Conservation (phyloP, 495 filamentous ascomycete genomes). For the Daldinia concentrica region DNA sequence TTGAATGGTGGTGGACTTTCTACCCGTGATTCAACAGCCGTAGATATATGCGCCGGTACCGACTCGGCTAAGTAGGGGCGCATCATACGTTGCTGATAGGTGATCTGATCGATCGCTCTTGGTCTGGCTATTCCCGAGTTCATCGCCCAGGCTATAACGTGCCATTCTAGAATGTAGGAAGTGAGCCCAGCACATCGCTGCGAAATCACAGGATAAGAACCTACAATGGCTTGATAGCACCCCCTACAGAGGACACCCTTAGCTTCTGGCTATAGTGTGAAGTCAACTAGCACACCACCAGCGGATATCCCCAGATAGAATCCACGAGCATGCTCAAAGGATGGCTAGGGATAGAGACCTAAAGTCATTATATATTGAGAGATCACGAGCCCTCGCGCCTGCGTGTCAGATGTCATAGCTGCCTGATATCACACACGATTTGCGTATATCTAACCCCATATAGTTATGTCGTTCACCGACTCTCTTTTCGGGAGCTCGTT, state of each 20-base stretch:
- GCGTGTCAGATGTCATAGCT: background rate
- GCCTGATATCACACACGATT: background rate
- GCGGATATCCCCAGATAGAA: constrained; percentile 38
- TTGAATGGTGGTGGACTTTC: background rate
- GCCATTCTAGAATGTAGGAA: background rate
- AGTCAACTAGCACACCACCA: constrained; percentile 17
- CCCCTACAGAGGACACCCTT: constrained; percentile 6
- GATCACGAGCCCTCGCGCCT: constrained; percentile 3
- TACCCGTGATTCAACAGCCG: constrained; percentile 12
- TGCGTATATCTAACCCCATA: background rate
- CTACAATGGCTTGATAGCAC: background rate
- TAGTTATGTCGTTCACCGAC: constrained; percentile 31
- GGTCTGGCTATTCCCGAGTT: background rate
- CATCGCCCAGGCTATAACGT: background rate
- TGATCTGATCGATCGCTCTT: background rate
- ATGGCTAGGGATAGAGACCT: background rate
- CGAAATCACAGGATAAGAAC: background rate
- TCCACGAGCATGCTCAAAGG: background rate
- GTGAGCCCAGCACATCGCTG: background rate
- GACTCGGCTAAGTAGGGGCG: constrained; percentile 18
- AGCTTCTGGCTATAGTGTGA: background rate
- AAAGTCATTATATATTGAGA: constrained; percentile 14
- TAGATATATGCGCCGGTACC: constrained; percentile 18
- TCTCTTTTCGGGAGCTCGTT: constrained; percentile 35
- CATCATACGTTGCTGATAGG: background rate